Evolutionary conservation across 208 protist species (phyloP).

Genomic region (Entamoeba nuttalli): DNA sequence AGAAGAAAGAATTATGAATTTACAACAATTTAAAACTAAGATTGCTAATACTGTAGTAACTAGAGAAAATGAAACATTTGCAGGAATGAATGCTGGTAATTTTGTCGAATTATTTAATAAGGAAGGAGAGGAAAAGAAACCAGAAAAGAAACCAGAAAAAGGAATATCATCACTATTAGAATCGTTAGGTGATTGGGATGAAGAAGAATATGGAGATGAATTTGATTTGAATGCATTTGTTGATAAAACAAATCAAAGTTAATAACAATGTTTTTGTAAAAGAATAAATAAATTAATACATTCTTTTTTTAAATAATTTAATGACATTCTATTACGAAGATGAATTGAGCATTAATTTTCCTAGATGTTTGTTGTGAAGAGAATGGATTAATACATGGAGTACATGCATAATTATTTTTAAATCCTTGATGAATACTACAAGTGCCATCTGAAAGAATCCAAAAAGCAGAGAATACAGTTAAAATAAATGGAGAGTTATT

Average conservation of each 20-base stretch:
- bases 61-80: not conserved
- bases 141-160: not conserved
- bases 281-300: too few species aligned
- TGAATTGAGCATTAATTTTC: too few species aligned
- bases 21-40: slow-evolving; percentile 28
- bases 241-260: not conserved
- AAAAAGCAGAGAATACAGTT: not conserved
- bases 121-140: not conserved
- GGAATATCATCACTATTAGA: not conserved
- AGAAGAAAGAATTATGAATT: slow-evolving; percentile 62
- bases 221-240: not conserved
- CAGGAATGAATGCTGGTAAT: not conserved
- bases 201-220: not conserved
- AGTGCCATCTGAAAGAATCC: not conserved
- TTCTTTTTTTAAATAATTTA: too few species aligned
- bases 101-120: not conserved
- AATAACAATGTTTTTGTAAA: not conserved
- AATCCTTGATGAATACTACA: not conserved
- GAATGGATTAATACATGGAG: too few species aligned
- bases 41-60: not conserved
- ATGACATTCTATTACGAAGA: too few species aligned
- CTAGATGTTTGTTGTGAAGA: too few species aligned
- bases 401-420: not conserved
- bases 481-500: not conserved
- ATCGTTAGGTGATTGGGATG: not conserved